Conservation (phyloP, 108 stramenopile species). For the Craspedostauros australis region DNA sequence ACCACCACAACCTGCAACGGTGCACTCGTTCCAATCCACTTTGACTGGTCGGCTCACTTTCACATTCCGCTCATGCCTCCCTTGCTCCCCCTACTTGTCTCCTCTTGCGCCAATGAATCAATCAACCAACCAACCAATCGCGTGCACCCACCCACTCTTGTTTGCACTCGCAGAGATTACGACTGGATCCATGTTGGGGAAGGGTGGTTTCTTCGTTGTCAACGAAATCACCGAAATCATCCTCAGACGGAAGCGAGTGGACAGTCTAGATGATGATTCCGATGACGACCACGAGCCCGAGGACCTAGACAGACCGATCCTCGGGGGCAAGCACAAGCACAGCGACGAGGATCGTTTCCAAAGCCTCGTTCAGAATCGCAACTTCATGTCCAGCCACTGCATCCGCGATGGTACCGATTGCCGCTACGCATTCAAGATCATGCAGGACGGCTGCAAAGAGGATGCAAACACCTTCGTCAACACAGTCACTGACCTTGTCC, state of each 20-base stretch:
- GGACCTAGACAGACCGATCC: background rate
- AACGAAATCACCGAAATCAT: conserved; percentile 35
- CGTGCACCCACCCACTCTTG: background rate
- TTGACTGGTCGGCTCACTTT: too few relatives aligned
- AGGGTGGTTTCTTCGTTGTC: conserved; percentile 66
- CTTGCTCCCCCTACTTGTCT: too few relatives aligned
- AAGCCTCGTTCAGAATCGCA: conserved; percentile 54
- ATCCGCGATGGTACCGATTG: conserved; percentile 49
- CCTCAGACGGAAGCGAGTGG: background rate
- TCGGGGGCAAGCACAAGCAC: conserved; percentile 4
- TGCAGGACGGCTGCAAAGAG: conserved; percentile 26
- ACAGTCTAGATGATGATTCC: conserved; percentile 1
- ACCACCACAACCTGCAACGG: too few relatives aligned
- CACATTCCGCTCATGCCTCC: too few relatives aligned
- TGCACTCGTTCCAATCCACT: background rate
- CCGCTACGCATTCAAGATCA: conserved; percentile 63
- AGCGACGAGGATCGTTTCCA: conserved; percentile 37
- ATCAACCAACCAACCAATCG: too few relatives aligned
- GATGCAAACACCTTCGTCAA: conserved; percentile 44
- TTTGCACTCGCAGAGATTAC: conserved; percentile 36
- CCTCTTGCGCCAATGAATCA: too few relatives aligned
- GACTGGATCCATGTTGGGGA: conserved; percentile 45
- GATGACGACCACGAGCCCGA: background rate
- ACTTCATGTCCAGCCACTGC: conserved; percentile 46
- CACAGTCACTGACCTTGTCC: conserved; percentile 52